Evolutionary conservation across 805 yeast genomes (phyloP), one percentile per base, ranked within the genome.

Genomic region (Cyberlindnera petersonii): DNA sequence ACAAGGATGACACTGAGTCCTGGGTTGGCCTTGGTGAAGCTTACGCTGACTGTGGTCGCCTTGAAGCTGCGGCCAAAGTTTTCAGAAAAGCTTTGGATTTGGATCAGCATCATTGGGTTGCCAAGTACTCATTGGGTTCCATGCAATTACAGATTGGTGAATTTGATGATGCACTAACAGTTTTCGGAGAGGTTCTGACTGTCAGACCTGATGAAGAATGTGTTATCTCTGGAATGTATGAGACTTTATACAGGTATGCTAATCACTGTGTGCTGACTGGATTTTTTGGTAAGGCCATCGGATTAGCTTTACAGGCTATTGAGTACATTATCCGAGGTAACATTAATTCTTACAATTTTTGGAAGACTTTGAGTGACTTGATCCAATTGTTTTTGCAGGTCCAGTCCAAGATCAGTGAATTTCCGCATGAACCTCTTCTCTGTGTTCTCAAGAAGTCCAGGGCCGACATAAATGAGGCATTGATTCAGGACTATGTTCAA

Each of bases 21-120:
- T 91, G 98, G 97, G 68, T 84, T 21, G 96, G 96, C 1, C 66
- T 93, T n/a, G 98, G 98, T n/a, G 98, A 93, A 58, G 91, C 96
- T 0, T 93, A 93, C 59, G 68, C 74, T 39, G 75, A 79, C 19
- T 77, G 93, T 59, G 98, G 98, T 2, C 71, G 96, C 44, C 66
- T 82, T 31, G 89, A 86, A 40, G 95, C 98, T 3, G 86, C 96
- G 0, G 68, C 75, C 9, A 88, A 85, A 59, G 97, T 93, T 1
- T 84, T 88, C 51, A 68, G 66, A 22, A 79, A 78, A 42, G 86
- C 89, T 0, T 53, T 77, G 31, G 69, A 69, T 26, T 49, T 82
- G 6, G 73, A 75, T 23, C 70, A 75, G 0, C 60, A 63, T 1
- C 72, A 75, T 36, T 77, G 86, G 81, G 71, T 76, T 34, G 81